Percentiles rank a stretch among this genome's conserved stretches.
These are phyloP conservation scores for Phytophthora ramorum DNA, from an alignment of 352 stramenopile species.

Conservation along the genomic window DNA sequence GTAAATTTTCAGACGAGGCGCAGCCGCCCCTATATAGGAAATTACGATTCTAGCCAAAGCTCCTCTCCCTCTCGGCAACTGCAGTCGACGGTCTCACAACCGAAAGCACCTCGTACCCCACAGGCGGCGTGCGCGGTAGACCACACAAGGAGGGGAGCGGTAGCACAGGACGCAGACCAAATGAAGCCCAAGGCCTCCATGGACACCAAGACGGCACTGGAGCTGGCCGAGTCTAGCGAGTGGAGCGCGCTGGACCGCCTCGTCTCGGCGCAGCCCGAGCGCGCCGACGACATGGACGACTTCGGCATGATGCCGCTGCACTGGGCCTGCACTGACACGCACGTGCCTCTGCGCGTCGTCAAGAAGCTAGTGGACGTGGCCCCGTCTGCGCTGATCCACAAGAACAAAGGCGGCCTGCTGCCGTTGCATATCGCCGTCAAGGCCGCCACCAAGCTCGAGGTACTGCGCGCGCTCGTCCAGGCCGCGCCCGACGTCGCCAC, in stretches of 20 bases:
- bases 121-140: background rate
- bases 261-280: slow-evolving; percentile 52
- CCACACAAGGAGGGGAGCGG: background rate
- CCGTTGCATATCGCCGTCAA: slow-evolving; percentile 88
- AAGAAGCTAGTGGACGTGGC: slow-evolving; percentile 73
- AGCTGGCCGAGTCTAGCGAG: slow-evolving; percentile 74
- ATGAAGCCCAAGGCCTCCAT: slow-evolving; percentile 36
- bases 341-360: slow-evolving; percentile 70
- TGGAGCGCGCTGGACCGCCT: slow-evolving; percentile 75
- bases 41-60: too few species aligned
- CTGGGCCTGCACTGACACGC: slow-evolving; percentile 81
- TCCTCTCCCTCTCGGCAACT: slow-evolving; percentile 8
- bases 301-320: slow-evolving; percentile 89
- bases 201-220: slow-evolving; percentile 60
- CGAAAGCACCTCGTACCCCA: slow-evolving; percentile 21
- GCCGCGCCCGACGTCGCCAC: slow-evolving; percentile 45
- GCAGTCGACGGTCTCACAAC: slow-evolving; percentile 39
- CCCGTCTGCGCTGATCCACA: slow-evolving; percentile 54
- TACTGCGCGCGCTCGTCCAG: slow-evolving; percentile 62
- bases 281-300: slow-evolving; percentile 82
- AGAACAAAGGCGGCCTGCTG: slow-evolving; percentile 82
- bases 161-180: background rate
- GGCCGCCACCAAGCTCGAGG: slow-evolving; percentile 70
- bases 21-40: slow-evolving; percentile 1
- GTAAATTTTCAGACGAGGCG: slow-evolving; percentile 17